Percentiles rank a stretch among this genome's conserved stretches.
phyloP scores from a whole-genome alignment of 1,139 yeast species.

The Geotrichum macrosporum region DNA sequence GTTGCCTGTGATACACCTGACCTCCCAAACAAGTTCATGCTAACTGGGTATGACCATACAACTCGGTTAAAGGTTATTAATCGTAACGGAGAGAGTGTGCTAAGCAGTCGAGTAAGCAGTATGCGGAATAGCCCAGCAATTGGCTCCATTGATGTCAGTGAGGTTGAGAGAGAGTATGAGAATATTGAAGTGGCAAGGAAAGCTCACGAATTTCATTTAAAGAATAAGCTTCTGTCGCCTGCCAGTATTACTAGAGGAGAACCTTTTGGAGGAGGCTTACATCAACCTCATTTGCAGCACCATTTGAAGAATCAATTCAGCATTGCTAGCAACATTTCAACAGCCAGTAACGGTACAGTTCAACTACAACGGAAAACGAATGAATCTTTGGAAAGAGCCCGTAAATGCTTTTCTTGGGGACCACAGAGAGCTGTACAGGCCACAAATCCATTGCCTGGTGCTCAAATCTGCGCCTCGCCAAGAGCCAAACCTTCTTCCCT shows the following conservation, averaged over 20 bases:
- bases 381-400: slow-evolving; percentile 10
- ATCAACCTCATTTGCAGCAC: too few relatives aligned
- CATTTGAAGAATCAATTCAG: slow-evolving; percentile 5
- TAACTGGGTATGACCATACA: slow-evolving; percentile 30
- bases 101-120: too few relatives aligned
- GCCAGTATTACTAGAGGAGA: background rate
- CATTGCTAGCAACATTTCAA: slow-evolving; percentile 3
- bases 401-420: slow-evolving; percentile 7
- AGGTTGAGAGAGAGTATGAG: background rate
- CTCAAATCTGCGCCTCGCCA: slow-evolving; percentile 14
- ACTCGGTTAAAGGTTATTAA: slow-evolving; percentile 30
- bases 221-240: slow-evolving; percentile 5
- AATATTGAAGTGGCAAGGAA: background rate
- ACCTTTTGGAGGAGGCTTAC: background rate
- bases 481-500: background rate
- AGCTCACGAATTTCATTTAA: slow-evolving; percentile 11
- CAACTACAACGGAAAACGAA: slow-evolving; percentile 5
- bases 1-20: background rate
- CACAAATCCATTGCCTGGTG: slow-evolving; percentile 15
- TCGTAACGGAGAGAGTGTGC: slow-evolving; percentile 6
- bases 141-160: background rate
- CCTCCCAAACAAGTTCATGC: slow-evolving; percentile 25
- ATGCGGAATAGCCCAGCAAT: slow-evolving; percentile 12
- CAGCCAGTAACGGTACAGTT: slow-evolving; percentile 1
- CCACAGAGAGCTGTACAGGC: too few relatives aligned